phyloP scores from a whole-genome alignment of 2,329 filamentous ascomycete species.

The Exophiala xenobiotica region DNA sequence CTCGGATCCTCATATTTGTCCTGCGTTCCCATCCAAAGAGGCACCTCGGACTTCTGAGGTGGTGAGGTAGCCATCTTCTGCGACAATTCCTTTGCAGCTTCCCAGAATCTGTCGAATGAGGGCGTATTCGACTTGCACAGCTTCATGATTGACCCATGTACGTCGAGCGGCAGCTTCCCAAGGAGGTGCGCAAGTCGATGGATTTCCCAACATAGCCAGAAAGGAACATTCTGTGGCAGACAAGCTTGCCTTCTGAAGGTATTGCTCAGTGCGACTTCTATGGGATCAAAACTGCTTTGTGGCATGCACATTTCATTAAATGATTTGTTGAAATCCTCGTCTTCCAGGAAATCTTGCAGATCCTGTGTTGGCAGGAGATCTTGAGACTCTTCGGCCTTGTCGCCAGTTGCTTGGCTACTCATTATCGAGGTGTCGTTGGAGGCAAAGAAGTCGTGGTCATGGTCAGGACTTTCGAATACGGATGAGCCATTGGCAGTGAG shows the following conservation, averaged over 20 bases:
- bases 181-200: constrained; percentile 10
- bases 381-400: constrained; percentile 9
- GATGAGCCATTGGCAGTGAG: constrained; percentile 13
- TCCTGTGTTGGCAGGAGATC: constrained; percentile 26
- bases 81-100: constrained; percentile 1
- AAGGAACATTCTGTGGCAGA: constrained; percentile 11
- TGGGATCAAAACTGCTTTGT: neutral
- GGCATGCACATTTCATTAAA: constrained; percentile 7
- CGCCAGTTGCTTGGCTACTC: neutral
- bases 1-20: constrained; percentile 12
- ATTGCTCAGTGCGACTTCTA: constrained; percentile 34
- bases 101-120: constrained; percentile 9
- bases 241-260: constrained; percentile 38
- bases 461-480: constrained; percentile 13
- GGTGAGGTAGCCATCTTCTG: constrained; percentile 1
- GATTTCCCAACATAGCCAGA: constrained; percentile 21
- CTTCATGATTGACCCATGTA: constrained; percentile 5
- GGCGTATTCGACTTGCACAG: neutral
- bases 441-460: neutral
- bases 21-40: constrained; percentile 3
- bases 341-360: constrained; percentile 11
- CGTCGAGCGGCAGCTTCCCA: constrained; percentile 7
- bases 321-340: constrained; percentile 17
- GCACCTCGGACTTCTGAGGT: constrained; percentile 9
- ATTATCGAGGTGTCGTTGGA: constrained; percentile 18